A percentile compares a stretch with the other conserved stretches of the same genome.
These are phyloP conservation scores for Ceratobasidium sp. DNA, from an alignment of 1,284 basidiomycete species.

Conservation along the genomic window DNA sequence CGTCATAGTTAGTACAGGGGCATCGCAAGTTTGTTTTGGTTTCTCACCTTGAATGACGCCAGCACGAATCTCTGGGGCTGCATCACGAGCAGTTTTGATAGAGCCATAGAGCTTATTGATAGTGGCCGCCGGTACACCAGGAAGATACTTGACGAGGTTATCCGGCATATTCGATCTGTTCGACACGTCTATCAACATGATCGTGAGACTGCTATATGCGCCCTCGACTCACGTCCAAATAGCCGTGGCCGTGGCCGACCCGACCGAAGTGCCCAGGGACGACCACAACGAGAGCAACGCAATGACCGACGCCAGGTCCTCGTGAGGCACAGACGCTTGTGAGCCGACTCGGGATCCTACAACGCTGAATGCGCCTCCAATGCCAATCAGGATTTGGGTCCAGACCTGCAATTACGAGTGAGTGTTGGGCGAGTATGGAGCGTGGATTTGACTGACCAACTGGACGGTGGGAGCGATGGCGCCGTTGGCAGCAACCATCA, in stretches of 20 bases:
- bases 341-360: constrained; percentile 77
- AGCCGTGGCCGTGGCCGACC: constrained; percentile 60
- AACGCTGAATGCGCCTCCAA: constrained; percentile 81
- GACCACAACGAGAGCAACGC: constrained; percentile 80
- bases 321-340: constrained; percentile 79
- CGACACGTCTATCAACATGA: neutral
- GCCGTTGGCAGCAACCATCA: constrained; percentile 41
- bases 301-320: constrained; percentile 82
- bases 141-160: constrained; percentile 40
- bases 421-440: constrained; percentile 15
- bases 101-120: constrained; percentile 48
- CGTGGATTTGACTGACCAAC: constrained; percentile 56
- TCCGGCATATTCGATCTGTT: constrained; percentile 25
- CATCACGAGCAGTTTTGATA: constrained; percentile 52
- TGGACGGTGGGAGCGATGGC: constrained; percentile 38
- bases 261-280: constrained; percentile 78
- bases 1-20: constrained; percentile 22
- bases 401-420: constrained; percentile 26
- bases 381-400: constrained; percentile 74
- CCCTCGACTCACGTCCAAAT: constrained; percentile 42
- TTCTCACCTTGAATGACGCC: constrained; percentile 52
- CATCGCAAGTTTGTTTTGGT: neutral
- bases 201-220: neutral
- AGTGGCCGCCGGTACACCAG: constrained; percentile 25
- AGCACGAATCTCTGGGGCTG: constrained; percentile 50